phyloP scores from a whole-genome alignment of 768 basidiomycete species.

The Leccinum sublutescens region DNA sequence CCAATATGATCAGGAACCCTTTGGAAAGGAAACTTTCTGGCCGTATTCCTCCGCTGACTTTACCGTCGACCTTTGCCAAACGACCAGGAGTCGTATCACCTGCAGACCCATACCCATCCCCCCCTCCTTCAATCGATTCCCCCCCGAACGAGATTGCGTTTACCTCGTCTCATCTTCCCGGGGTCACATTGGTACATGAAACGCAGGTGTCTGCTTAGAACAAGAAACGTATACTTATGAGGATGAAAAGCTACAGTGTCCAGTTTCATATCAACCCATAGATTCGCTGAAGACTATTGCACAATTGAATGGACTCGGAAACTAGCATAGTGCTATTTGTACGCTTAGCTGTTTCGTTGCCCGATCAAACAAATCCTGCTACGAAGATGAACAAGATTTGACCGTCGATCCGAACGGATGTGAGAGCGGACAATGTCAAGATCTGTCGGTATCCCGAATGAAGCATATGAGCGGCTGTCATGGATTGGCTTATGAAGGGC shows the following conservation, averaged over 20 bases:
- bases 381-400: neutral
- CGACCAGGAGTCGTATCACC: slow-evolving; percentile 28
- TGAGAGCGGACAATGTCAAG: neutral
- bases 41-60: slow-evolving; percentile 18
- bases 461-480: slow-evolving; percentile 6
- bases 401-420: neutral
- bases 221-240: slow-evolving; percentile 26
- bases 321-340: neutral
- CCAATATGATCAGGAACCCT: slow-evolving; percentile 7
- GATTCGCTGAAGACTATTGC: neutral
- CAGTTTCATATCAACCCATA: slow-evolving; percentile 2
- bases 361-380: too few species aligned
- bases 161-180: slow-evolving; percentile 1
- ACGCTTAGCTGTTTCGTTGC: neutral
- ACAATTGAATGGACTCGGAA: neutral
- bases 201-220: slow-evolving; percentile 19
- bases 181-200: slow-evolving; percentile 9
- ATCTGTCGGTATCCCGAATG: neutral
- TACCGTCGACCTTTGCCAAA: slow-evolving; percentile 23
- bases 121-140: slow-evolving; percentile 37
- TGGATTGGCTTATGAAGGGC: slow-evolving; percentile 10
- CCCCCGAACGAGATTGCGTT: slow-evolving; percentile 22
- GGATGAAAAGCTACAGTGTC: slow-evolving; percentile 4
- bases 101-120: slow-evolving; percentile 49
- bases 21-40: slow-evolving; percentile 18